Base-by-base conservation (phyloP, 163 green algal genomes). In the Dunaliella salina region DNA sequence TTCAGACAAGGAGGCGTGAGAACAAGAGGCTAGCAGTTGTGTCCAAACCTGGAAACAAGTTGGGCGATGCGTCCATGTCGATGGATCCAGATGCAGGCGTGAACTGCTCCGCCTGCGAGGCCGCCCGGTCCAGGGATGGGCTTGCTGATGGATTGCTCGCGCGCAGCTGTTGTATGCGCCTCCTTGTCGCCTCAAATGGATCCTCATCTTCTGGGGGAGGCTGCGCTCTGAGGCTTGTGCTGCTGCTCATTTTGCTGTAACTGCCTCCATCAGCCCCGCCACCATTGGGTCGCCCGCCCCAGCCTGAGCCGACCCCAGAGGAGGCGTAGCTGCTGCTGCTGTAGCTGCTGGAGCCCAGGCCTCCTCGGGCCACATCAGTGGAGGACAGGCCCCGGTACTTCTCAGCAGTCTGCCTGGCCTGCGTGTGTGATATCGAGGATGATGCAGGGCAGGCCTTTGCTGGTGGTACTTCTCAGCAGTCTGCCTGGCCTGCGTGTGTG, bases 381-480 rank as follows among this genome's bases (percentile, higher is more conserved):
- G 91, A 92, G 0, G 93, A 96, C 15, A 97, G 90, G 13, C 95
- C 95, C 0, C 75, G 92, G 87, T 96, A 98, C 89, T 98, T 98
- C 69, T 85, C 86, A 33, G 90, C 90, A 75, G 96, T 97, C 75
- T 91, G 91, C 12, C 90, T 67, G 22, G 91, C 91, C 89, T 92
- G 80, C 45, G 40, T 3, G 40, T 50, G n/a, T n/a, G n/a, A n/a
- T n/a, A n/a, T n/a, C n/a, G 40, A 50, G 40, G 40, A 50, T 50
- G 3, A 50, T 50, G 40, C 40, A 50, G 40, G 8, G n/a, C n/a
- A n/a, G n/a, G n/a, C n/a, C n/a, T n/a, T n/a, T n/a, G n/a, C n/a
- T n/a, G n/a, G n/a, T n/a, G 92, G 87, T 96, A 98, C 90, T 98
- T 98, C 67, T 85, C 86, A 32, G 90, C 90, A 78, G 96, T 97